Percentiles rank a stretch among this genome's conserved stretches.
Evolutionary conservation across 2,329 filamentous ascomycete genomes (phyloP).

Genomic region (Alternaria longipes): DNA sequence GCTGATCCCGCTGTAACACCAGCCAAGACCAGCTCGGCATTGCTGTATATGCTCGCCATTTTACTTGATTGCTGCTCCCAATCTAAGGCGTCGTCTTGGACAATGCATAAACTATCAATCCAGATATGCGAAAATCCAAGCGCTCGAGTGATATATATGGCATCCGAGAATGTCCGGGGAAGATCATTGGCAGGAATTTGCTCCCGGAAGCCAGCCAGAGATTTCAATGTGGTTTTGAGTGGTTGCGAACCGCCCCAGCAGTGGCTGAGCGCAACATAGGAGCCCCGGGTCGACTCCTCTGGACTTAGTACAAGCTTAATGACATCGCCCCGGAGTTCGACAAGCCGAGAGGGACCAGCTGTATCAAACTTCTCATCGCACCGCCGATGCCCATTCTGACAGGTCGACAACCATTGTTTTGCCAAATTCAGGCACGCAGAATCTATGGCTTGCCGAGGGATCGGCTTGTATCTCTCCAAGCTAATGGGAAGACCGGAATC

Average conservation of each 20-base stretch:
- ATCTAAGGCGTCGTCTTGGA: slow-evolving; percentile 17
- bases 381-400: not conserved
- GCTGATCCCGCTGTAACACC: not conserved
- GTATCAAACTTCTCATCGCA: not conserved
- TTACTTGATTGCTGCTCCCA: slow-evolving; percentile 7
- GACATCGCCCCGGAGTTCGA: not conserved
- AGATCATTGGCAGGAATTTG: not conserved
- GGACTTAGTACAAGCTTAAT: not conserved
- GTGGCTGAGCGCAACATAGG: not conserved
- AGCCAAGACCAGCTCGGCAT: not conserved
- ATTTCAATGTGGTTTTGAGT: not conserved
- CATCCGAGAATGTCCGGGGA: not conserved
- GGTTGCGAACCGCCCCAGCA: not conserved
- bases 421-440: not conserved
- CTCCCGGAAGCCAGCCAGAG: not conserved
- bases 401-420: not conserved
- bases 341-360: not conserved
- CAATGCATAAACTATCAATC: slow-evolving; percentile 30
- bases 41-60: slow-evolving; percentile 17
- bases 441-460: not conserved
- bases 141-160: not conserved
- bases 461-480: not conserved
- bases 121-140: slow-evolving; percentile 18
- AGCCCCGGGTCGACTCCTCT: not conserved
- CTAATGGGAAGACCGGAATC: not conserved